Evolutionary conservation across 129 eudicot genomes (phyloP), one percentile per base, ranked within the genome.

Genomic region (Pseudognaphalium luteoalbum): DNA sequence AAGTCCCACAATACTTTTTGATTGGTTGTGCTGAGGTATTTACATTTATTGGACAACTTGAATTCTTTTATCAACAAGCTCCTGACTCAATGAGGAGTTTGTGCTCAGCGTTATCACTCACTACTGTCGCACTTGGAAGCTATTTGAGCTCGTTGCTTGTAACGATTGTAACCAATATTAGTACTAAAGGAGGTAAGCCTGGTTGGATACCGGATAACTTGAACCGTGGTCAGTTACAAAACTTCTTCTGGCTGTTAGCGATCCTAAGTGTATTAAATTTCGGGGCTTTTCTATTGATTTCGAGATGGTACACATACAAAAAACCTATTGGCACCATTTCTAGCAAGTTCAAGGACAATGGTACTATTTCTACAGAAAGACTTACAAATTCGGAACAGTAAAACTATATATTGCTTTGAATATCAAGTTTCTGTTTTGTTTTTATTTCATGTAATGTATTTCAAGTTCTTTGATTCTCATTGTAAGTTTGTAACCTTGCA

Each of bases 1-100:
- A 87, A 75, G 85, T 87, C 35, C 92, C 92, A 1, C 92, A 87
- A 17, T 87, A 87, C 47, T 80, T 87, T 69, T 74, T 87, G 65
- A 80, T 87, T 12, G 92, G 92, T 30, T 88, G 92, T 67, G 92
- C 92, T 2, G 92, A 88, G 59, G 92, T 88, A n/a, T 88, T 88
- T 51, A 85, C 92, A 0, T 78, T 76, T 63, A 75, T 88, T 7
- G 92, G 92, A 56, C 92, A 88, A 52, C 41, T 87, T 1, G 92
- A 87, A 68, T 87, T 87, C 71, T 85, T 85, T 58, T 87, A 87
- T 22, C 87, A 88, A 50, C 89, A 85, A 73, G 92, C 89, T 15
- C 92, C 89, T 6, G 92, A 85, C 80, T 85, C 92, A 4, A 83
- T 88, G 92, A 88, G 89, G 57, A 88, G 92, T 68, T 68, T 88